phyloP scores from a whole-genome alignment of 768 basidiomycete species.

The Kwoniella dendrophila region DNA sequence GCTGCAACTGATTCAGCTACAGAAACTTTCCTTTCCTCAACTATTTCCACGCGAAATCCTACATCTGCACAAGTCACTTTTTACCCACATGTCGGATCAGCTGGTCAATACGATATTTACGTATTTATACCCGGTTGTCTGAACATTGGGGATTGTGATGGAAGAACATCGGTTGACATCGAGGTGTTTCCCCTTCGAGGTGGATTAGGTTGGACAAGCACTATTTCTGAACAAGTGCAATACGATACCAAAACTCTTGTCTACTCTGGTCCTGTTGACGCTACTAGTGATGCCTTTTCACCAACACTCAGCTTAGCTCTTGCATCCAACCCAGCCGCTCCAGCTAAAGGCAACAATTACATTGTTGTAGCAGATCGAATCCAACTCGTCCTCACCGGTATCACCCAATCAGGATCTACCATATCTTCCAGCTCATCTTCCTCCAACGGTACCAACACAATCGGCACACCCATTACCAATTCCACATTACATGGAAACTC shows the following conservation, averaged over 20 bases:
- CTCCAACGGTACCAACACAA: constrained; percentile 23
- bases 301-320: constrained; percentile 76
- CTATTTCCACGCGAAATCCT: constrained; percentile 63
- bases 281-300: constrained; percentile 67
- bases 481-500: constrained; percentile 31
- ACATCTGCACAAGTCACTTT: constrained; percentile 81
- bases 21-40: constrained; percentile 71
- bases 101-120: constrained; percentile 82
- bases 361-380: constrained; percentile 83
- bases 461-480: constrained; percentile 49
- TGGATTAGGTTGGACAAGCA: constrained; percentile 67
- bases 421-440: constrained; percentile 6
- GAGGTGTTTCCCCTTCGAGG: constrained; percentile 77
- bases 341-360: constrained; percentile 69
- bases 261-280: constrained; percentile 82
- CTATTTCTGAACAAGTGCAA: constrained; percentile 71
- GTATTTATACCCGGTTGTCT: constrained; percentile 84
- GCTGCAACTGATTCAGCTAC: constrained; percentile 72
- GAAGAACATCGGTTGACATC: constrained; percentile 78
- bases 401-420: constrained; percentile 23
- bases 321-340: constrained; percentile 66
- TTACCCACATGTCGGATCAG: constrained; percentile 86
- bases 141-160: constrained; percentile 73
- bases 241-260: constrained; percentile 66
- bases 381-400: constrained; percentile 72